These are phyloP conservation scores for Pyronema domesticum DNA, from an alignment of 495 filamentous ascomycete genomes.

Conservation along the genomic window DNA sequence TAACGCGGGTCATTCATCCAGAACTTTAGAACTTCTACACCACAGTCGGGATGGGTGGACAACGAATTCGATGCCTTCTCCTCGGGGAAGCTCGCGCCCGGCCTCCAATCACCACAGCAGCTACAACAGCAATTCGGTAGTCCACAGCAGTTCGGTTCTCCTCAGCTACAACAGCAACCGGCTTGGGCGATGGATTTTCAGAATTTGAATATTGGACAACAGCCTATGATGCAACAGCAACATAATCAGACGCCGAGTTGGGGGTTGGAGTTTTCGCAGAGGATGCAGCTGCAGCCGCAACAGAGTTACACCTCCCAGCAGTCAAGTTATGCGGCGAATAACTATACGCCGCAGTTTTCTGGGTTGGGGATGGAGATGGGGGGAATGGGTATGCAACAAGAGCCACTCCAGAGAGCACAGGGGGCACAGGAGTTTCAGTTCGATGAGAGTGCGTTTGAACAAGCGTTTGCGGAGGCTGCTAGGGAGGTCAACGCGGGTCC, in stretches of 20 bases:
- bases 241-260: conserved; percentile 3
- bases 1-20: background rate
- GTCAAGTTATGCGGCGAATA: too few species aligned
- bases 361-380: conserved; percentile 6
- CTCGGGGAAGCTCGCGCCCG: background rate
- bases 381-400: conserved; percentile 1
- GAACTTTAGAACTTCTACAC: conserved; percentile 8
- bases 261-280: background rate
- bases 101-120: background rate
- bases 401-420: background rate
- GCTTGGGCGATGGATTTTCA: conserved; percentile 10
- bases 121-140: background rate
- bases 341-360: background rate
- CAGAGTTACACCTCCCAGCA: conserved; percentile 3
- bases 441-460: conserved; percentile 27
- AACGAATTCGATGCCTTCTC: conserved; percentile 16
- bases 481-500: conserved; percentile 6
- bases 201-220: conserved; percentile 15
- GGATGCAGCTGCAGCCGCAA: conserved; percentile 13
- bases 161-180: background rate
- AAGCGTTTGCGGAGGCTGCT: conserved; percentile 25
- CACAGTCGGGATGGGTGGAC: conserved; percentile 2
- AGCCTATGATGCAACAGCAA: conserved; percentile 10
- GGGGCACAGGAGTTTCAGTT: conserved; percentile 10
- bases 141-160: background rate